phyloP scores from a whole-genome alignment of 495 filamentous ascomycete species.

The Aspergillus coremiiformis region DNA sequence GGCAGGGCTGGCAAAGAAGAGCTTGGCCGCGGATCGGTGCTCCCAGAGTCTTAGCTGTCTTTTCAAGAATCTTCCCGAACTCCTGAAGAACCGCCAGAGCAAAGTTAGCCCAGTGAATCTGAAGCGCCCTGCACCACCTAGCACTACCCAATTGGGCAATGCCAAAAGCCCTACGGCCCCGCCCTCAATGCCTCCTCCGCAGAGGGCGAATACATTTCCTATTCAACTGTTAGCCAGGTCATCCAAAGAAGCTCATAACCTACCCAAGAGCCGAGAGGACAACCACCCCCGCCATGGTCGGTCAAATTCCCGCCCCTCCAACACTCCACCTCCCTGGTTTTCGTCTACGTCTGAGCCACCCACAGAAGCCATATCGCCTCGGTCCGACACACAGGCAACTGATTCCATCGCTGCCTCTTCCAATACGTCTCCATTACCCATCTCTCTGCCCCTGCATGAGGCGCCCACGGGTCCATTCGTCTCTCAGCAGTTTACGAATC shows the following conservation, averaged over 20 bases:
- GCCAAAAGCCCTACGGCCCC: conserved; percentile 20
- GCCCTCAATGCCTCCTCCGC: conserved; percentile 26
- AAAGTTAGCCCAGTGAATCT: conserved; percentile 31
- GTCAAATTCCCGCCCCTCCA: conserved; percentile 9
- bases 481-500: conserved; percentile 28
- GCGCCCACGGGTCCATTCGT: conserved; percentile 18
- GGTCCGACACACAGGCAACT: conserved; percentile 16
- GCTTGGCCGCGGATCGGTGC: conserved; percentile 81
- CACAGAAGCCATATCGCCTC: conserved; percentile 28
- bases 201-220: conserved; percentile 46
- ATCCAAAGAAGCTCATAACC: conserved; percentile 15
- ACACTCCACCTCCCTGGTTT: conserved; percentile 22
- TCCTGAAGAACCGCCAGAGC: conserved; percentile 51
- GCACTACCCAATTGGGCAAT: conserved; percentile 15
- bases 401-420: conserved; percentile 18
- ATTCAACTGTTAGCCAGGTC: conserved; percentile 24
- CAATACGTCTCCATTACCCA: conserved; percentile 14
- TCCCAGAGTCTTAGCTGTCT: conserved; percentile 62
- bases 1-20: conserved; percentile 66
- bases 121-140: conserved; percentile 35
- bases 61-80: conserved; percentile 74
- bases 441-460: conserved; percentile 11
- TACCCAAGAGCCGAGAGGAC: conserved; percentile 30
- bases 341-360: conserved; percentile 26
- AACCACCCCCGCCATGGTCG: conserved; percentile 16